Conservation (phyloP, 306 rosid genomes). For the Mimosa pudica region DNA sequence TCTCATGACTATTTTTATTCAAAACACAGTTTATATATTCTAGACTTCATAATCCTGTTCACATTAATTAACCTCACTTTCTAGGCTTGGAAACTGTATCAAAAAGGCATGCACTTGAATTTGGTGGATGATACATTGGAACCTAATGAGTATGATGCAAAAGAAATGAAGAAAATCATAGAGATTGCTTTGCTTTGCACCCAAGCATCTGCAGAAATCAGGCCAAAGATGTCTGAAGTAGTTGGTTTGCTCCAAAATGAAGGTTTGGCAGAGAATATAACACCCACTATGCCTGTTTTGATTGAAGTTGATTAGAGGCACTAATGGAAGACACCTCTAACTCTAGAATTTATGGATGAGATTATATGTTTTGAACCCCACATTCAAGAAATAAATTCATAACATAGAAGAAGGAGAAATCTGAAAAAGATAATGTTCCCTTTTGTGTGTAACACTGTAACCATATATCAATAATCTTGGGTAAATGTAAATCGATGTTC, state of each 20-base stretch:
- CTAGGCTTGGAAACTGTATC: not conserved
- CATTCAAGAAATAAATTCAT: too few relatives aligned
- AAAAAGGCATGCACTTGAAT: not conserved
- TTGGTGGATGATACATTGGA: slow-evolving; percentile 2
- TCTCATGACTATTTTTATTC: not conserved
- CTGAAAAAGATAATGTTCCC: not conserved
- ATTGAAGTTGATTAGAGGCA: not conserved
- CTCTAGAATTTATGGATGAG: not conserved
- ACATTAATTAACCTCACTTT: not conserved
- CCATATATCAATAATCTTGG: too few relatives aligned
- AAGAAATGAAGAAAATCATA: not conserved
- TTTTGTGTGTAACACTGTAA: not conserved
- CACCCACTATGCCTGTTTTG: not conserved
- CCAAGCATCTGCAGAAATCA: not conserved
- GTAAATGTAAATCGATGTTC: not conserved
- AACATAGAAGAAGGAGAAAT: too few relatives aligned
- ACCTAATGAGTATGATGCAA: not conserved
- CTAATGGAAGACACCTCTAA: not conserved
- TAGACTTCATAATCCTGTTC: not conserved
- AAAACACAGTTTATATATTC: not conserved
- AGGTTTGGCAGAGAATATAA: not conserved
- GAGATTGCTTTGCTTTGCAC: not conserved
- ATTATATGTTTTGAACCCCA: not conserved
- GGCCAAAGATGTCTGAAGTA: not conserved
- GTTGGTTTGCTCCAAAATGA: not conserved